A percentile compares a stretch with the other conserved stretches of the same genome.
Evolutionary conservation across 2,329 filamentous ascomycete species (phyloP).

Genomic region (Colletotrichum salicis): DNA sequence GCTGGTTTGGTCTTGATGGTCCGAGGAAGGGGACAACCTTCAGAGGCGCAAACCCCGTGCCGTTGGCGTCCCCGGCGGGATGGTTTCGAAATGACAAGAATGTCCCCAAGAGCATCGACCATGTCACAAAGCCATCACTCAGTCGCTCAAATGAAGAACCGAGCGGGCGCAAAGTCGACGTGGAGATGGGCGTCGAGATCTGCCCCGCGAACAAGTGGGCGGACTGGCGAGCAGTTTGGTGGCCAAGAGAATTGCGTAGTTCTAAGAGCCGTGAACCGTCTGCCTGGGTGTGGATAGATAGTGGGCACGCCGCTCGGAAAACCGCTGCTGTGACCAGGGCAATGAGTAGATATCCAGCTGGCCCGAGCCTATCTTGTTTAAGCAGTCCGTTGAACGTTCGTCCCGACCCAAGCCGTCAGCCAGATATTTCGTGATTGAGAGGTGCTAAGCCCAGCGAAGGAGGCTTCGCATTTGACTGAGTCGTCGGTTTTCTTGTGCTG

Average conservation of each 20-base stretch:
- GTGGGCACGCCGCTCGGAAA: slow-evolving; percentile 16
- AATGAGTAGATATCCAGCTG: neutral
- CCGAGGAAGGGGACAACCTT: neutral
- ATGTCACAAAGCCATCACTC: slow-evolving; percentile 30
- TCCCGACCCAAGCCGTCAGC: neutral
- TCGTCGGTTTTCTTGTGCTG: neutral
- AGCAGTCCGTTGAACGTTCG: neutral
- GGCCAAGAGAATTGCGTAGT: neutral
- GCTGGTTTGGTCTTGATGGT: neutral
- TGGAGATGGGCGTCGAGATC: slow-evolving; percentile 7
- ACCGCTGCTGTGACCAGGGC: slow-evolving; percentile 2
- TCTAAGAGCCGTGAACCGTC: slow-evolving; percentile 2
- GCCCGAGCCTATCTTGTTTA: neutral
- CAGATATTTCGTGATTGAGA: neutral
- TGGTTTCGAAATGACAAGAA: slow-evolving; percentile 14
- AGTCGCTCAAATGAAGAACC: slow-evolving; percentile 8
- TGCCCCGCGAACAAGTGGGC: neutral
- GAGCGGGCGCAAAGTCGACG: slow-evolving; percentile 15
- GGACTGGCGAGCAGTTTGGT: slow-evolving; percentile 4
- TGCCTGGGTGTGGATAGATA: slow-evolving; percentile 7
- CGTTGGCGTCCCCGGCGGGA: neutral
- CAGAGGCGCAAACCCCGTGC: neutral
- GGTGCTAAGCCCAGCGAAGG: neutral
- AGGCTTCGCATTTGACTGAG: neutral
- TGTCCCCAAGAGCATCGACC: slow-evolving; percentile 17